Conservation (phyloP, 75 land plant species). For the Ceratopteris richardii region DNA sequence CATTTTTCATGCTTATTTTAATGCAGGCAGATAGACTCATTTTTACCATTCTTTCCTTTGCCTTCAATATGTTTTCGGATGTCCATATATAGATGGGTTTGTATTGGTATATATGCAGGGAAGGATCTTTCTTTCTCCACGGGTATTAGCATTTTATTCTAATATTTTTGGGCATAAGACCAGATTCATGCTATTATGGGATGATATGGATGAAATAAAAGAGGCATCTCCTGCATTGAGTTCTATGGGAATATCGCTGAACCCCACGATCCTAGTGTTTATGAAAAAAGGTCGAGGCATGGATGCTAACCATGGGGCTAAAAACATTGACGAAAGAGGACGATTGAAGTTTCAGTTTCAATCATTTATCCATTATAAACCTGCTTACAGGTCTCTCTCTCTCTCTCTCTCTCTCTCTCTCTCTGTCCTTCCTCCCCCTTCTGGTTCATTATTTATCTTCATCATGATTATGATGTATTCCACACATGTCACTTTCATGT, state of each 20-base stretch:
- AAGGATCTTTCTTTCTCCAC: conserved; percentile 65
- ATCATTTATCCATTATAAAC: conserved; percentile 54
- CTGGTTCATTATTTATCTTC: no score
- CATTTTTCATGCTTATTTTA: no score
- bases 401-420: no score
- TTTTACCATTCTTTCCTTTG: no score
- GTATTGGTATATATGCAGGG: no score
- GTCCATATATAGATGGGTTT: no score
- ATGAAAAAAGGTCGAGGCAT: conserved; percentile 51
- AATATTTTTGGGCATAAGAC: conserved; percentile 83
- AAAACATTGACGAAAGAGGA: conserved; percentile 59
- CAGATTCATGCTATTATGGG: conserved; percentile 85
- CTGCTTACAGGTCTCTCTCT: conserved; percentile 52
- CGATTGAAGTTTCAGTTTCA: conserved; percentile 65
- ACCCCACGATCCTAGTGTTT: conserved; percentile 49
- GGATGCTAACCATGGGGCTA: conserved; percentile 61
- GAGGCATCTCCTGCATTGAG: conserved; percentile 46
- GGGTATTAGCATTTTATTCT: conserved; percentile 76
- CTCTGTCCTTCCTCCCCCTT: no score
- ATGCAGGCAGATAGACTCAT: no score
- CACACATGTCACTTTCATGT: no score
- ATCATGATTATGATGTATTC: no score
- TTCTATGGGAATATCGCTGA: conserved; percentile 34
- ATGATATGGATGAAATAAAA: conserved; percentile 72
- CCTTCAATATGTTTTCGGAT: no score